Base-by-base conservation (phyloP, 805 yeast genomes). In the Yarrowia sp. region DNA sequence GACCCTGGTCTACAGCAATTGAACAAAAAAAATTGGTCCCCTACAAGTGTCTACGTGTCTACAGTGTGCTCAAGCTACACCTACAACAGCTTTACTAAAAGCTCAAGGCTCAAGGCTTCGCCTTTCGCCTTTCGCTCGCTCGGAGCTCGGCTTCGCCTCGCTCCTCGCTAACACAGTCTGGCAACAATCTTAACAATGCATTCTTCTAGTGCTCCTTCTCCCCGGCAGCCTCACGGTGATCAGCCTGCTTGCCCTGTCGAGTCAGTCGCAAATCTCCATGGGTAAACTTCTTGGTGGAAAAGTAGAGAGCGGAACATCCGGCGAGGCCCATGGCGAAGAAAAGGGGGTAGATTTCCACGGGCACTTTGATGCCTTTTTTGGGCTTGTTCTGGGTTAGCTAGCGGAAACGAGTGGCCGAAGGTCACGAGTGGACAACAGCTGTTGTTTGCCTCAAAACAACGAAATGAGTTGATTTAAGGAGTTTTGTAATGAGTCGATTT, bases 321-420 rank as follows among this genome's bases (percentile, higher is more conserved):
- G 68, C 74, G 43, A 71, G 69, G 14, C 71, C 73, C 70, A 69
- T 70, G 42, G 72, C 72, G 60, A 63, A 72, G 60, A 71, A 69
- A 18, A 61, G 65, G 22, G 65, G 65, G 47, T 61, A 61, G 15
- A 61, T 48, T 57, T 61, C 65, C 10, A 39, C 47, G 57, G 65
- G 65, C 39, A 47, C 32, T 15, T 43, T 58, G 42, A 18, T 4
- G 17, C 64, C 51, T 48, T 55, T 55, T 48, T 55, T 55, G 62
- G 61, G 45, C 43, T 44, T 58, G 51, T 28, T 43, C 51, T 58
- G 33, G 5, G 51, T 58, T 58, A 43, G 64, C n/a, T n/a, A n/a
- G n/a, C n/a, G n/a, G n/a, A n/a, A n/a, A n/a, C n/a, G n/a, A n/a
- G n/a, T n/a, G n/a, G n/a, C n/a, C n/a, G n/a, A n/a, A n/a, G n/a